Evolutionary conservation across 805 yeast genomes (phyloP), one percentile per base, ranked within the genome.

Genomic region (Barnettozyma botsteinii): DNA sequence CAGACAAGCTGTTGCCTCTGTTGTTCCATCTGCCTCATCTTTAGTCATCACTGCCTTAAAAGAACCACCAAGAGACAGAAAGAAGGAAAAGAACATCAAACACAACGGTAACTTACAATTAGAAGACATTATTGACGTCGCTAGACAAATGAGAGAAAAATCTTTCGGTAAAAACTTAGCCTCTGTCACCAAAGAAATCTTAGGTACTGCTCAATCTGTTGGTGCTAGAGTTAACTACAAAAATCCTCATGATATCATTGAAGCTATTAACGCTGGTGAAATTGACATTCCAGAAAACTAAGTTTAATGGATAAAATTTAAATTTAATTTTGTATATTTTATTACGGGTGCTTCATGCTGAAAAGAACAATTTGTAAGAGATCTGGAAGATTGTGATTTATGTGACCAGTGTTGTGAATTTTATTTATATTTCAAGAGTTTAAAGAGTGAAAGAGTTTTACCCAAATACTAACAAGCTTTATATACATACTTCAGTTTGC

Each of bases 31-130:
- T 70, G 98, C 98, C 61, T 91, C 98, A 46, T 88, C 98, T 60
- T 81, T 93, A 65, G 96, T 93, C 69, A 93, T 93, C 74, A 87
- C 96, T 69, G 98, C 98, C 60, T 81, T 93, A 69, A 93, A 93
- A 81, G 98, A 93, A 81, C 88, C 98, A 60, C 96, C 96, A 69
- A 91, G 98, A 85, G 98, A 93, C 83, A 84, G 96, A 80, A 93
- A 93, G 94, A 93, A 93, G 95, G 98, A 93, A 70, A 93, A 93
- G 93, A 91, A 93, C 79, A 85, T 93, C 73, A 88, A 89, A 81
- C 98, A 93, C 86, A 81, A 81, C 70, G 98, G 98, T 79, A 93
- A 91, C 91, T 80, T 93, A 65, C 87, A 96, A 64, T 79, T 93
- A 64, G 95, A 88, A 65, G 96, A 91, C 75, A 85, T 93, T 74